Base-by-base conservation (phyloP, 306 rosid genomes). In the Begonia loranthoides region DNA sequence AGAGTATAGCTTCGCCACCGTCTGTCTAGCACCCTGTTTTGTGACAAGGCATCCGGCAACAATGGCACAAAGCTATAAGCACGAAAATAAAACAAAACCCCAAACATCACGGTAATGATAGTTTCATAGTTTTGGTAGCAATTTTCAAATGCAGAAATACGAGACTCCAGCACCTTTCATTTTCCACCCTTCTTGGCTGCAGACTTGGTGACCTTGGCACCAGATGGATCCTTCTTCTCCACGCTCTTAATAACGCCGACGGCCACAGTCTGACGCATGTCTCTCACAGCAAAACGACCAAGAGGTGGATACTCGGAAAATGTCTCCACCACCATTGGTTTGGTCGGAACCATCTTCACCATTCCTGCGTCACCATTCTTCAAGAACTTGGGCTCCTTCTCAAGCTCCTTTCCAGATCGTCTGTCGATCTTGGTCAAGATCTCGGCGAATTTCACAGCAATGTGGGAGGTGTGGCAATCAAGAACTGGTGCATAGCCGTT, bases 151-250 rank as follows among this genome's bases (percentile, higher is more conserved):
- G 44, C 11, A 9, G 44, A 38, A 15, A 56, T 46, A 40, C 19
- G 43, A 13, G 41, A 51, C 24, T 41, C 59, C 55, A 45, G 15
- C 56, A 59, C 41, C 21, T 59, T 67, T 77, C 81, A 81, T 64
- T 81, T 81, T 7, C 36, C 36, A 4, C 36, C 36, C 68, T 80
- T 80, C 79, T 77, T 80, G 0, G 54, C 76, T 0, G 79, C 83
- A 13, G 83, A 63, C 58, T 76, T 76, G 73, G 83, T 76, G 19
- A 72, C 71, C 79, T 71, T 74, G 62, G 89, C 87, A 28, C 72
- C 76, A 1, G 62, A 13, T 21, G 88, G 68, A 1, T 80, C 88
- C 74, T 80, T 80, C 79, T 76, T 76, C 67, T 73, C 79, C 3
- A 75, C 79, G 11, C 21, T 45, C 50, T 64, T 64, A 57, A 64